Evolutionary conservation across 371 early-diverging fungal species (phyloP), one percentile per base, ranked within the genome.

Genomic region (Actinomucor elegans): DNA sequence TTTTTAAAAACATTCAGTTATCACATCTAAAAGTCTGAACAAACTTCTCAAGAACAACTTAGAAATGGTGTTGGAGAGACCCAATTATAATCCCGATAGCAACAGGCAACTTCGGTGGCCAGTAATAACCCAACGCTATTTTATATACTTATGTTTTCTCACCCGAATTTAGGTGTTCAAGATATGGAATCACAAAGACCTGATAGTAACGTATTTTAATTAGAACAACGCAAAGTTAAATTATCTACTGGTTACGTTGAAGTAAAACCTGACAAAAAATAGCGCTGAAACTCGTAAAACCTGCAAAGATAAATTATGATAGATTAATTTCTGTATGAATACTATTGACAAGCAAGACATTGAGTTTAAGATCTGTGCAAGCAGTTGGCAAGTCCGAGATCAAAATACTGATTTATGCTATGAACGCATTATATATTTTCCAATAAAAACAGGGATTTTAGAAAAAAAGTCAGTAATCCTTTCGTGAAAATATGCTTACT

Each of bases 321-420:
- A 46, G 18, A 33, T 54, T 2, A 50, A 44, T 38, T 49, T 54
- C 40, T 60, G 49, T 38, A 49, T 50, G 18, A 36, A 57, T 17
- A 45, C 57, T 18, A 4, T 48, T 28, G 36, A 44, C 34, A 56
- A 55, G 8, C 6, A 53, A 40, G 20, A 42, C 18, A 28, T 33
- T 42, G 55, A 59, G 57, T 48, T 27, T 32, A 56, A 50, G 67
- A 66, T 67, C 51, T 61, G 67, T 51, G 44, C 55, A 40, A 56
- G 40, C 34, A 42, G 49, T 50, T 47, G 48, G 67, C 59, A 64
- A 64, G 50, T 23, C 12, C 31, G 32, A 29, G 9, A 33, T 50
- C 33, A 50, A 49, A 50, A n/a, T n/a, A n/a, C n/a, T n/a, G n/a
- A n/a, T n/a, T n/a, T n/a, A n/a, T n/a, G n/a, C n/a, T n/a, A n/a